Evolutionary conservation across 768 basidiomycete genomes (phyloP).

Genomic region (Strobilomyces dryophilus): DNA sequence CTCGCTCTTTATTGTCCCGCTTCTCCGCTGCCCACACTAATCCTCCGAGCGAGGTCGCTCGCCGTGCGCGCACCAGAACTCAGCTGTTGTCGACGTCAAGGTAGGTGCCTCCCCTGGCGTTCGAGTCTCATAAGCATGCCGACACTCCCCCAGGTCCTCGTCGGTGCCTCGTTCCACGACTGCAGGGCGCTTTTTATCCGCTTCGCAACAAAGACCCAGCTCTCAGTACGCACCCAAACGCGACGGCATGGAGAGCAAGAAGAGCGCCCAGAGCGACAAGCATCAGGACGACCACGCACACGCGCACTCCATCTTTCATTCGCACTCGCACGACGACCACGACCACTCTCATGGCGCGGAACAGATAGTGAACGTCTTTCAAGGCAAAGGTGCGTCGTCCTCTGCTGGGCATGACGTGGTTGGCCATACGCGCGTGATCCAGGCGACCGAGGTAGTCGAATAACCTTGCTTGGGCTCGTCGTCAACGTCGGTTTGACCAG

Average conservation of each 20-base stretch:
- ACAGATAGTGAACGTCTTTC: constrained; percentile 61
- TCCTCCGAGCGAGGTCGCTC: not conserved
- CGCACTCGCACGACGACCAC: constrained; percentile 59
- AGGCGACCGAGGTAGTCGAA: constrained; percentile 80
- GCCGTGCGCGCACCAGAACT: not conserved
- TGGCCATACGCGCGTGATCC: constrained; percentile 1
- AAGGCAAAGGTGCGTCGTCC: constrained; percentile 53
- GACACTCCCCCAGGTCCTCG: constrained; percentile 16
- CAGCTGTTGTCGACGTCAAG: constrained; percentile 10
- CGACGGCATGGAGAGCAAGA: constrained; percentile 26
- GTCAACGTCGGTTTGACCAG: constrained; percentile 79
- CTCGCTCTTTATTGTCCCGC: not conserved
- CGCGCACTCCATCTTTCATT: constrained; percentile 63
- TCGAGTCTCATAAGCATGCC: constrained; percentile 2
- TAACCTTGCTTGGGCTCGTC: constrained; percentile 81
- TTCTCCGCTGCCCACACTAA: not conserved
- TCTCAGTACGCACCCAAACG: constrained; percentile 18
- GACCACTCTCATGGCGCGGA: constrained; percentile 60
- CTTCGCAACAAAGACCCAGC: constrained; percentile 19
- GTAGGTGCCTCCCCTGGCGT: not conserved
- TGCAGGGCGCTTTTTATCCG: constrained; percentile 3
- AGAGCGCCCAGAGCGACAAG: constrained; percentile 8
- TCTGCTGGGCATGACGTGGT: not conserved
- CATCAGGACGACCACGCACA: constrained; percentile 43
- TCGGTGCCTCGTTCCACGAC: not conserved